Percentiles rank a stretch among this genome's conserved stretches.
Evolutionary conservation across 129 eudicot genomes (phyloP).

Genomic region (Helianthus tuberosus): DNA sequence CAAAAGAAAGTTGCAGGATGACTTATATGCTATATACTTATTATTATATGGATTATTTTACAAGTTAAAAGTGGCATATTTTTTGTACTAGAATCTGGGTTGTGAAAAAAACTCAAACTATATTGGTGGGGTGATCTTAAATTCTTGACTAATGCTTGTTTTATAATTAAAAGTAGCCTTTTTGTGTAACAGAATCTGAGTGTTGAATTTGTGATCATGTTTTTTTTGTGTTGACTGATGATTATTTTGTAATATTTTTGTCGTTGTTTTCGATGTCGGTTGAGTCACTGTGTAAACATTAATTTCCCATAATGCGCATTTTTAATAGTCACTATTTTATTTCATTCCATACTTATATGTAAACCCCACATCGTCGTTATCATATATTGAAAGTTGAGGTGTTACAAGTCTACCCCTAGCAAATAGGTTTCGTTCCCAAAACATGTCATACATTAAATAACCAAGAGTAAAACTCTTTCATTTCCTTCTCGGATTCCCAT

Average conservation of each 20-base stretch:
- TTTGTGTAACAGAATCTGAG: constrained; percentile 15
- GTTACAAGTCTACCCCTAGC: no score
- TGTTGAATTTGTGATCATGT: background rate
- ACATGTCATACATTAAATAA: no score
- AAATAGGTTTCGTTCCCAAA: no score
- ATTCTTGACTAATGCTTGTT: background rate
- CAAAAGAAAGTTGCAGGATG: background rate
- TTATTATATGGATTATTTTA: no score
- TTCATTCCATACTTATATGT: no score
- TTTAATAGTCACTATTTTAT: no score
- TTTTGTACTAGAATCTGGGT: constrained; percentile 13
- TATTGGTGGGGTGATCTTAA: background rate
- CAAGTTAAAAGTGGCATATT: no score
- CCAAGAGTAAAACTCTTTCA: no score
- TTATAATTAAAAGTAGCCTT: background rate
- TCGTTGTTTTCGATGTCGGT: background rate
- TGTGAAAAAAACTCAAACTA: background rate
- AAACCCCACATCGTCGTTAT: no score
- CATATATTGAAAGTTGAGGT: no score
- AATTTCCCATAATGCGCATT: no score
- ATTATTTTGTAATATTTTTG: background rate
- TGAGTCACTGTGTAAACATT: background rate
- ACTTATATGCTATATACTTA: background rate
- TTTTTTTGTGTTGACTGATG: background rate
- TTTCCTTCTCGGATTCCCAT: no score